Evolutionary conservation across 768 basidiomycete genomes (phyloP).

Genomic region (Podaxis pistillaris): DNA sequence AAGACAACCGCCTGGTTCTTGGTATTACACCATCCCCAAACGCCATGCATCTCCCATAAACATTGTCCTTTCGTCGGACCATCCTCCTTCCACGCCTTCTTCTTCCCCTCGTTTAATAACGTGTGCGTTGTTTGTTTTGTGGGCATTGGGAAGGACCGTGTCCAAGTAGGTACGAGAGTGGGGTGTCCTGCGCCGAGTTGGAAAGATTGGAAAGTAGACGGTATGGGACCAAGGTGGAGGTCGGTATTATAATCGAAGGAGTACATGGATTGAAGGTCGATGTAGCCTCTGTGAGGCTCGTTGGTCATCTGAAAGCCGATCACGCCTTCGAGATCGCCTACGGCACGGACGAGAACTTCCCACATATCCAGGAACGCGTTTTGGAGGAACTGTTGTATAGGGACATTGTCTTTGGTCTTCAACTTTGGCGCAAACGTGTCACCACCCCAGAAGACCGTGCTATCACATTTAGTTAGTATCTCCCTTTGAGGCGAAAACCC

Average conservation of each 20-base stretch:
- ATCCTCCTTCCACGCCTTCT: constrained; percentile 68
- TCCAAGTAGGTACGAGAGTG: constrained; percentile 75
- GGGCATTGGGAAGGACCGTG: constrained; percentile 86
- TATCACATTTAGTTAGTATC: constrained; percentile 25
- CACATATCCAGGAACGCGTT: constrained; percentile 78
- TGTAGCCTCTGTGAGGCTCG: constrained; percentile 93
- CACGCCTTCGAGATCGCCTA: constrained; percentile 77
- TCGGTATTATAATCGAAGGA: constrained; percentile 94
- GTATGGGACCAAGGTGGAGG: constrained; percentile 78
- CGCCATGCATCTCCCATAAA: constrained; percentile 88
- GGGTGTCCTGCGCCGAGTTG: constrained; percentile 89
- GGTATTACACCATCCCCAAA: constrained; percentile 83
- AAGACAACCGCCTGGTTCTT: constrained; percentile 72
- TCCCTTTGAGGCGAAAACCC: neutral
- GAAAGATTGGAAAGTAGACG: constrained; percentile 86
- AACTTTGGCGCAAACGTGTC: constrained; percentile 82
- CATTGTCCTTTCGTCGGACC: constrained; percentile 75
- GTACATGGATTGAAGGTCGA: constrained; percentile 78
- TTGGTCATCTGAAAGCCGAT: constrained; percentile 96
- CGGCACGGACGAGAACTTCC: constrained; percentile 57
- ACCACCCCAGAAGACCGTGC: constrained; percentile 93
- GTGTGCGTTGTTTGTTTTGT: constrained; percentile 60
- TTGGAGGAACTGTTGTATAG: constrained; percentile 84
- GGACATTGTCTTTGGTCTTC: constrained; percentile 47
- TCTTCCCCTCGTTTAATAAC: constrained; percentile 57